Base-by-base conservation (phyloP, 2,329 filamentous ascomycete species). In the Colletotrichum abscissum region DNA sequence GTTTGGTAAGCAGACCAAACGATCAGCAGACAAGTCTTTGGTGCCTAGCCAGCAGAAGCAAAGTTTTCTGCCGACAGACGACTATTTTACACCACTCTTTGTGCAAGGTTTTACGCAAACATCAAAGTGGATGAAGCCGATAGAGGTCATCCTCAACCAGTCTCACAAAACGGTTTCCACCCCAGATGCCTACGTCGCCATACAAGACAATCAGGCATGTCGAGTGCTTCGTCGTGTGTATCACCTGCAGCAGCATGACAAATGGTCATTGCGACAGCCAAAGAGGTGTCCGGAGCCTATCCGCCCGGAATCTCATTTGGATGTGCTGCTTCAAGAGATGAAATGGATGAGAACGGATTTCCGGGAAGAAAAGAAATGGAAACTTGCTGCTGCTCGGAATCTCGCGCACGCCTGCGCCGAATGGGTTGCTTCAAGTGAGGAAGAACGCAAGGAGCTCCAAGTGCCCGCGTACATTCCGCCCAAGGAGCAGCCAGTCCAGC, bases 271-370 rank as follows among this genome's bases (percentile, higher is more conserved):
- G 59, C 90, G 96, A 65, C 97, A 99, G 79, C 91, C 95, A 56
- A 94, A 97, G 79, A 93, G 95, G 69, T 94, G 92, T 52, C 88
- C 92, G 1, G 97, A 99, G 81, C 95, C 96, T 5, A 88, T 90
- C 4, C 90, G 95, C 49, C 92, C 92, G 22, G 88, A 90, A 1
- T 92, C 93, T 2, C 96, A 98, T 77, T 94, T 92, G 90, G 97
- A 99, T 83, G 89, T 96, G 65, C 82, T 98, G 68, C 85, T 99
- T 38, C 90, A 95, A 77, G 95, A 99, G 84, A 94, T 96, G 90
- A 97, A 95, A 81, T 98, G 96, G 96, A 97, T 99, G 94, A 91
- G 95, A 63, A 98, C 95, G 1, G 97, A 99, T 82, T 98, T 98
- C 79, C 90, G 93, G 64, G 94, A 98, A 82, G 97, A 98, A 81